Percentiles rank a stretch among this genome's conserved stretches.
Evolutionary conservation across 176 grass and related monocot species (phyloP).

Genomic region (Bromus sterilis): DNA sequence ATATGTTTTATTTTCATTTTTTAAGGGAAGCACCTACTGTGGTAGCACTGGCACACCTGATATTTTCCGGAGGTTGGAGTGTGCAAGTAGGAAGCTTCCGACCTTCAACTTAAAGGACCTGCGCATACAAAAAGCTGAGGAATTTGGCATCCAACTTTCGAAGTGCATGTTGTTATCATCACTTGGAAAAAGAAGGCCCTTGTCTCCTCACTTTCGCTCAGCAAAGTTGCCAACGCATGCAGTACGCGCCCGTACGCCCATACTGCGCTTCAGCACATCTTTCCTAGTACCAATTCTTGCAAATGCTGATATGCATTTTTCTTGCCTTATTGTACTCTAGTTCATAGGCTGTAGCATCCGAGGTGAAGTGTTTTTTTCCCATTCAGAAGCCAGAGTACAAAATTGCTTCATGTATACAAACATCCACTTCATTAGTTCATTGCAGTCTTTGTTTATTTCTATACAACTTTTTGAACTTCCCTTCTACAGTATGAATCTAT

Average conservation of each 20-base stretch:
- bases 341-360: background rate
- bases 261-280: background rate
- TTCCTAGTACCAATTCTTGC: background rate
- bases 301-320: background rate
- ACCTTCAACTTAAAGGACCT: background rate
- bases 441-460: background rate
- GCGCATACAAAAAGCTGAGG: background rate
- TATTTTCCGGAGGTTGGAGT: background rate
- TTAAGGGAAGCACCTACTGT: too few species aligned
- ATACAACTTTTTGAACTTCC: background rate
- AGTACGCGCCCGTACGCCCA: background rate
- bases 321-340: background rate
- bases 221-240: background rate
- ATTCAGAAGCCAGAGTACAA: background rate
- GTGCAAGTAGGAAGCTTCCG: background rate
- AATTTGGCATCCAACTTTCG: slow-evolving; percentile 4
- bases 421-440: background rate
- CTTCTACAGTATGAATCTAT: background rate
- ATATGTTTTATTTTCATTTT: too few species aligned
- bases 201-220: background rate
- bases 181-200: background rate
- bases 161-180: background rate
- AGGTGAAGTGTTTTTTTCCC: background rate
- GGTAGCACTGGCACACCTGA: too few species aligned
- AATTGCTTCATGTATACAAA: background rate